Conservation (phyloP, 2,329 filamentous ascomycete species). For the Colletotrichum lupini region DNA sequence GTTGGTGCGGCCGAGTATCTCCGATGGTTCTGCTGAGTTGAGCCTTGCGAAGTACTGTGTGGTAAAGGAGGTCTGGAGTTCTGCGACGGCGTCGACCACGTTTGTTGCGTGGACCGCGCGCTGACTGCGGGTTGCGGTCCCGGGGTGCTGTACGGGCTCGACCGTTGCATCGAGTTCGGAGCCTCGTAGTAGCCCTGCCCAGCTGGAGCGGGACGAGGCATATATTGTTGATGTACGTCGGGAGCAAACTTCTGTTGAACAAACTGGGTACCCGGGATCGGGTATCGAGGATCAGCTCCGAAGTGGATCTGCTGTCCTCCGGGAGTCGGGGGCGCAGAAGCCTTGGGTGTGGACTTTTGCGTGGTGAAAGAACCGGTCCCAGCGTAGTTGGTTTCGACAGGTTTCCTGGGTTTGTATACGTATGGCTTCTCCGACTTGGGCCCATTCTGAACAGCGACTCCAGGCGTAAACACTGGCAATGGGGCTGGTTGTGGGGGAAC, state of each 20-base stretch:
- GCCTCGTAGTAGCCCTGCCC: background rate
- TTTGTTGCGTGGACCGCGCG: conserved; percentile 14
- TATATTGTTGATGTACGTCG: conserved; percentile 12
- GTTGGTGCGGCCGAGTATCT: conserved; percentile 33
- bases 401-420: conserved; percentile 61
- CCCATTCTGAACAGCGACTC: conserved; percentile 6
- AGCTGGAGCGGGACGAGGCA: background rate
- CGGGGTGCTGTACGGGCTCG: conserved; percentile 21
- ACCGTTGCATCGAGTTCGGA: conserved; percentile 2
- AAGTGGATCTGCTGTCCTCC: conserved; percentile 41
- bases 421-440: conserved; percentile 59
- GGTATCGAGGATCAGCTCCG: conserved; percentile 45
- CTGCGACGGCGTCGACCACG: conserved; percentile 20
- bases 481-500: conserved; percentile 33
- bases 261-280: conserved; percentile 30
- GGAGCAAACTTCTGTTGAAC: conserved; percentile 42
- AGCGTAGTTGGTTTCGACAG: conserved; percentile 41
- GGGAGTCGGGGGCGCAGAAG: conserved; percentile 41
- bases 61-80: background rate
- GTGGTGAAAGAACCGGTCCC: conserved; percentile 44
- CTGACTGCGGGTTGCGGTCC: conserved; percentile 12
- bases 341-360: conserved; percentile 48
- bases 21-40: conserved; percentile 33
- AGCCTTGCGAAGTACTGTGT: conserved; percentile 1
- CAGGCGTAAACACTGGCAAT: conserved; percentile 9